These are phyloP conservation scores for Globisporangium echinulatum DNA, from an alignment of 352 stramenopile species.

Conservation along the genomic window DNA sequence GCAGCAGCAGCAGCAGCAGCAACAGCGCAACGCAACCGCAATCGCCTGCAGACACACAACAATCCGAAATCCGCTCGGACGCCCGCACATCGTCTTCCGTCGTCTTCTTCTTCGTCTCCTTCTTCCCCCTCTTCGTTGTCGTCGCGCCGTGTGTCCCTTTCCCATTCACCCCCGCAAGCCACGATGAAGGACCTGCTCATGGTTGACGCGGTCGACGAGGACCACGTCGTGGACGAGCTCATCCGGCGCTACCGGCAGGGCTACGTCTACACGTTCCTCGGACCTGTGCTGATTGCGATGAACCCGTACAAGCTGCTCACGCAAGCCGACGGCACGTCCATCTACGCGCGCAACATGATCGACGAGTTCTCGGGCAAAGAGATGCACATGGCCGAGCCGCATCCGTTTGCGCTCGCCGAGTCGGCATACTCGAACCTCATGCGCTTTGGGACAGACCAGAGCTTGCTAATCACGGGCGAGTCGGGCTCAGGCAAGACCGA, in stretches of 20 bases:
- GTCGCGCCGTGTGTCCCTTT: background rate
- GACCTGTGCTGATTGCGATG: conserved; percentile 84
- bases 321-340: conserved; percentile 56
- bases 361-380: conserved; percentile 75
- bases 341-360: conserved; percentile 77
- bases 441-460: conserved; percentile 79
- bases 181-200: conserved; percentile 71
- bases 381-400: conserved; percentile 73
- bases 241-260: conserved; percentile 69
- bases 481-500: conserved; percentile 92
- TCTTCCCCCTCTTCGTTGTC: background rate
- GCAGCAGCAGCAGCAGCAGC: too few relatives aligned
- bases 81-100: background rate
- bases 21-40: background rate
- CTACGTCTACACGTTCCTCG: conserved; percentile 90
- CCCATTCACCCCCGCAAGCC: background rate
- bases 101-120: background rate
- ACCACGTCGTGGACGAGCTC: conserved; percentile 71
- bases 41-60: background rate
- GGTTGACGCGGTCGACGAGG: conserved; percentile 70
- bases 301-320: conserved; percentile 88
- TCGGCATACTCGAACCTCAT: conserved; percentile 88
- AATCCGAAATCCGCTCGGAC: conserved; percentile 1
- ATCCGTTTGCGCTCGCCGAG: conserved; percentile 84
- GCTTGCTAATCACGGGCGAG: conserved; percentile 81